Evolutionary conservation across 164 flowering plant species (phyloP), one percentile per base, ranked within the genome.

Genomic region (Kalanchoe fedtschenkoi): DNA sequence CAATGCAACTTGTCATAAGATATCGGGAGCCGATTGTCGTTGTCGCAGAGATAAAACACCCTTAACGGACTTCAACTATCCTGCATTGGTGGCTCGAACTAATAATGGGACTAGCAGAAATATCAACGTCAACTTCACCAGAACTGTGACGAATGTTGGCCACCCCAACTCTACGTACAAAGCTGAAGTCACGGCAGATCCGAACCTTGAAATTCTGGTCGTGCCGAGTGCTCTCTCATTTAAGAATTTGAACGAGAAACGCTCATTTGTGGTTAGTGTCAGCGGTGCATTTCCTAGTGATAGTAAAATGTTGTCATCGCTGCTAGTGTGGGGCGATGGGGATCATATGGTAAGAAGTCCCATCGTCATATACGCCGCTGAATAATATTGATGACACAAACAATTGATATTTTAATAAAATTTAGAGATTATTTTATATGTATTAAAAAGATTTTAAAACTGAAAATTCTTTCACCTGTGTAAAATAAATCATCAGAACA

Each of bases 301-400:
- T 0, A 3, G 9, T 1, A 6, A 13, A 5, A 42, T n/a, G 1
- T 24, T 35, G 0, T 65, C 72, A 10, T 65, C 57, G 35, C 57
- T 68, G 3, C 62, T 78, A 34, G 65, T 62, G 8, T 75, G 81
- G 81, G 56, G 62, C 2, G 82, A 78, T 66, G 76, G 75, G 10
- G 21, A 17, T 37, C 77, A 73, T n/a, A 60, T 3, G 34, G 77
- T 78, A 5, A 62, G 71, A 30, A 78, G 72, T 66, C 76, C 77
- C 3, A 73, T 78, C 30, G 67, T 69, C 34, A 47, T 75, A 29
- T 55, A 74, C 30, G 44, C 39, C n/a, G n/a, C n/a, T n/a, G n/a
- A n/a, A n/a, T n/a, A n/a, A n/a, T n/a, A n/a, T n/a, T n/a, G n/a
- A n/a, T n/a, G n/a, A n/a, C n/a, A n/a, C n/a, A n/a, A n/a, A n/a